Conservation (phyloP, 2,329 filamentous ascomycete genomes). For the Albophoma yamanashiensis region DNA sequence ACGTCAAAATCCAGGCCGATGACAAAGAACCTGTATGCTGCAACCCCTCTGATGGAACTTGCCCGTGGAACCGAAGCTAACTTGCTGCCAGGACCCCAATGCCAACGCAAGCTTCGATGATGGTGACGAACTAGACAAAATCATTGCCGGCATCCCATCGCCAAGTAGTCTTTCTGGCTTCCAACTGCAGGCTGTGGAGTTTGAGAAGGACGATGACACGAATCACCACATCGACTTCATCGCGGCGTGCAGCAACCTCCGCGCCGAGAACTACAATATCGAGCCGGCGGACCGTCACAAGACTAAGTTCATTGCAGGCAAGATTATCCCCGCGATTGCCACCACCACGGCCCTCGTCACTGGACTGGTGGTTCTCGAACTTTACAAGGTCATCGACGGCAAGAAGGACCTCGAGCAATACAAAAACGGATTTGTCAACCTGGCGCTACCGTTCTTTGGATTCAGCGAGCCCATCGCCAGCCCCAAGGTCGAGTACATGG, state of each 20-base stretch:
- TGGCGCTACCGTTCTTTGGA: slow-evolving; percentile 93
- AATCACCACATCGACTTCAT: slow-evolving; percentile 99
- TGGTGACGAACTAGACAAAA: slow-evolving; percentile 60
- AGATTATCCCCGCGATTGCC: slow-evolving; percentile 97
- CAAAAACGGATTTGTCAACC: slow-evolving; percentile 97
- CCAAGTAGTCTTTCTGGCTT: slow-evolving; percentile 77
- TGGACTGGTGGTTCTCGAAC: slow-evolving; percentile 80
- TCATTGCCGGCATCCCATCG: slow-evolving; percentile 63
- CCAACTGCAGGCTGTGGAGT: slow-evolving; percentile 85
- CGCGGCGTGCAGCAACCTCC: slow-evolving; percentile 89
- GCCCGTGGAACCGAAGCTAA: background rate
- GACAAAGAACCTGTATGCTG: slow-evolving; percentile 72
- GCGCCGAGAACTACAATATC: slow-evolving; percentile 97
- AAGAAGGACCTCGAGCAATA: slow-evolving; percentile 97
- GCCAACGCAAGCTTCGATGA: slow-evolving; percentile 56
- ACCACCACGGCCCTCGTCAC: slow-evolving; percentile 95
- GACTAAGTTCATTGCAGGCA: slow-evolving; percentile 99
- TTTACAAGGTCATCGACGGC: slow-evolving; percentile 94
- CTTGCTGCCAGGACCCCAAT: slow-evolving; percentile 59
- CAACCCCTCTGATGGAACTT: background rate
- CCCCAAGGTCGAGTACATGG: slow-evolving; percentile 82
- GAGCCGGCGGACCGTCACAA: slow-evolving; percentile 85
- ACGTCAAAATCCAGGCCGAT: slow-evolving; percentile 92
- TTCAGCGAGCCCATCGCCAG: slow-evolving; percentile 96
- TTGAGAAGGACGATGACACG: slow-evolving; percentile 97